Evolutionary conservation across 2,329 filamentous ascomycete genomes (phyloP).

Genomic region (Fusarium scirpi): DNA sequence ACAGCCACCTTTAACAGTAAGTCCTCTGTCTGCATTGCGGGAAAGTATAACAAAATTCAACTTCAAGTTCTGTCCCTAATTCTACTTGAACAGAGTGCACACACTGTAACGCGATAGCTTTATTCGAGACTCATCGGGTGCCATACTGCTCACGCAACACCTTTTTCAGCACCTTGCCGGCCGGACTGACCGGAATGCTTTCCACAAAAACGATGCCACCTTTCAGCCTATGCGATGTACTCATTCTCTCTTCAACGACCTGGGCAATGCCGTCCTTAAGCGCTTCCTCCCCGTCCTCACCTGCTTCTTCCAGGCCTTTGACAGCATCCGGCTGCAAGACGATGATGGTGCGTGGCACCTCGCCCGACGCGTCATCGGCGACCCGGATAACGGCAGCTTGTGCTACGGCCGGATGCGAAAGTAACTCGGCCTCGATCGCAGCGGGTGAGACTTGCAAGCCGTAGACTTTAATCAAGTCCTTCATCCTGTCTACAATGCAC

Average conservation of each 20-base stretch:
- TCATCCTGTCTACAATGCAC: conserved; percentile 11
- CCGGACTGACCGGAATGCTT: conserved; percentile 9
- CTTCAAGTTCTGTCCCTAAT: background rate
- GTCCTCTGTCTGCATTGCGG: background rate
- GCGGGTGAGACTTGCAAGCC: conserved; percentile 11
- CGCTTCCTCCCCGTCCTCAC: conserved; percentile 9
- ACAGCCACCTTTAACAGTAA: background rate
- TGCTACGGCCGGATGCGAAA: conserved; percentile 13
- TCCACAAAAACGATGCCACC: conserved; percentile 10
- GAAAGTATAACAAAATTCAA: conserved; percentile 4
- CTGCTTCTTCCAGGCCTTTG: conserved; percentile 12
- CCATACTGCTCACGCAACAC: conserved; percentile 12
- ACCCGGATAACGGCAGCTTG: conserved; percentile 11
- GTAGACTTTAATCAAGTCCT: conserved; percentile 12
- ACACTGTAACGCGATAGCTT: conserved; percentile 6
- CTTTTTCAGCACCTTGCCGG: conserved; percentile 11
- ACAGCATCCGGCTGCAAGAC: conserved; percentile 9
- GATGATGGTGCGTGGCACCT: conserved; percentile 11
- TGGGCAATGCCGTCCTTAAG: conserved; percentile 7
- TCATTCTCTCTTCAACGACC: conserved; percentile 11
- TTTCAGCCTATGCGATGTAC: conserved; percentile 14
- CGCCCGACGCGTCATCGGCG: conserved; percentile 9
- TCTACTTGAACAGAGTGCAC: conserved; percentile 1
- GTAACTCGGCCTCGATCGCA: conserved; percentile 8
- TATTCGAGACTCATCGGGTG: conserved; percentile 7